Percentiles rank a stretch among this genome's conserved stretches.
These are phyloP conservation scores for Zoysia matrella DNA, from an alignment of 202 grass and related monocot species.

Conservation along the genomic window DNA sequence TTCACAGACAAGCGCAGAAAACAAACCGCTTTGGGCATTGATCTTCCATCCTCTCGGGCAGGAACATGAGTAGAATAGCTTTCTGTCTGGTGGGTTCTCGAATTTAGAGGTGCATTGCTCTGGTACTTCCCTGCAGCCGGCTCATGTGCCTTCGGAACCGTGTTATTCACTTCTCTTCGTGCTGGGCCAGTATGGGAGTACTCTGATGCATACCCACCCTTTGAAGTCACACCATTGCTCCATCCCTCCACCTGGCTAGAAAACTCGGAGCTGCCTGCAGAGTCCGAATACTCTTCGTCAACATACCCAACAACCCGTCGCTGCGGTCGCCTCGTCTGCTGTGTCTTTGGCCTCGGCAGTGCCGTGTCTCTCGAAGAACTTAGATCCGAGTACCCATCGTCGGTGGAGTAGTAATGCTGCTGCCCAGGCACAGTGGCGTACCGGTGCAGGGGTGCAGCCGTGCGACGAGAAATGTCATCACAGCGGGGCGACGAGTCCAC, in stretches of 20 bases:
- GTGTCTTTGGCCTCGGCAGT: conserved; percentile 54
- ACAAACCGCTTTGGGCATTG: conserved; percentile 50
- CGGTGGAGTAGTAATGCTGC: conserved; percentile 81
- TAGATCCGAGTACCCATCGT: conserved; percentile 88
- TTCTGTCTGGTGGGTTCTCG: conserved; percentile 37
- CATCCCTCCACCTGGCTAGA: conserved; percentile 52
- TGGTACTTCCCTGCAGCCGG: conserved; percentile 32
- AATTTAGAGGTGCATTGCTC: conserved; percentile 19
- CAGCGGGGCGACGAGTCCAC: conserved; percentile 72
- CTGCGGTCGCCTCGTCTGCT: conserved; percentile 43
- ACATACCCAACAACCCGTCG: conserved; percentile 47
- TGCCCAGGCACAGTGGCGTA: conserved; percentile 48
- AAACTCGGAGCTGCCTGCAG: conserved; percentile 80
- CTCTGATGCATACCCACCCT: conserved; percentile 58
- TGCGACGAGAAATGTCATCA: conserved; percentile 25
- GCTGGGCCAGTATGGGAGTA: conserved; percentile 53
- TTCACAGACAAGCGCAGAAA: conserved; percentile 11
- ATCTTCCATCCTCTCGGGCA: conserved; percentile 36
- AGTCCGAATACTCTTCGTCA: conserved; percentile 83
- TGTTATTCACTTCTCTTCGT: conserved; percentile 41
- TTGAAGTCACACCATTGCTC: conserved; percentile 46
- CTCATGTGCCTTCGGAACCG: conserved; percentile 36
- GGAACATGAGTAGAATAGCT: conserved; percentile 51
- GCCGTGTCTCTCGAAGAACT: conserved; percentile 87
- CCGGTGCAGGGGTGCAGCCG: conserved; percentile 47